Base-by-base conservation (phyloP, 2,329 filamentous ascomycete genomes). In the Neopestalotiopsis clavispora region DNA sequence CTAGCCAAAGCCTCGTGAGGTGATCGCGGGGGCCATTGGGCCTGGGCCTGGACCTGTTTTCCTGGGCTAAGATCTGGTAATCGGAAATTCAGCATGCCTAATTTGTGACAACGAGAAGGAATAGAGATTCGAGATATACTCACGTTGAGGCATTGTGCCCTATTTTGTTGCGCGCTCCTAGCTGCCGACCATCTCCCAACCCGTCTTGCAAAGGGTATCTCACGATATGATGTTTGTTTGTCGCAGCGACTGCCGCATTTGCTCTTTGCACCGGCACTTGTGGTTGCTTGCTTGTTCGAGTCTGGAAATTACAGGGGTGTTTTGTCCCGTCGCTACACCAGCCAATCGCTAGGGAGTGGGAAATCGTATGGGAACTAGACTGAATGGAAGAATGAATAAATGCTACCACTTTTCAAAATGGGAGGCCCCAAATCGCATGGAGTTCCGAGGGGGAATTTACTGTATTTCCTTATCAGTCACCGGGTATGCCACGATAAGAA, bases 11-110 rank as follows among this genome's bases (percentile, higher is more conserved):
- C 89, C 76, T 92, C 90, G 78, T 87, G 88, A 57, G 90, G 90
- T 67, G 90, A 92, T 78, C 87, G 84, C 28, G 90, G 90, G 20
- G 90, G 90, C 90, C 90, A 92, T 79, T 90, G 86, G 59, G 84
- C 79, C 75, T 28, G 23, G 23, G 23, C 23, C 23, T 28, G 23
- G 23, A 28, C 23, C 3, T 86, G 84, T 70, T 83, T 78, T 74
- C 81, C 78, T 72, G 79, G 74, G 71, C 69, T 74, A 49, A 71
- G 65, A 72, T 70, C 74, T 79, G 63, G 63, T 23, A 14, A 28
- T 23, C 69, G 71, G 49, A 20, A 23, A 52, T 32, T 62, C 14
- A 62, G 59, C 32, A 62, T 62, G 1, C 1, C 30, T 23, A 13
- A 34, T 6, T n/a, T 34, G 13, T 14, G n/a, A 34, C 30, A 2